Evolutionary conservation across 805 yeast genomes (phyloP), one percentile per base, ranked within the genome.

Genomic region (Saturnispora zaruensis): DNA sequence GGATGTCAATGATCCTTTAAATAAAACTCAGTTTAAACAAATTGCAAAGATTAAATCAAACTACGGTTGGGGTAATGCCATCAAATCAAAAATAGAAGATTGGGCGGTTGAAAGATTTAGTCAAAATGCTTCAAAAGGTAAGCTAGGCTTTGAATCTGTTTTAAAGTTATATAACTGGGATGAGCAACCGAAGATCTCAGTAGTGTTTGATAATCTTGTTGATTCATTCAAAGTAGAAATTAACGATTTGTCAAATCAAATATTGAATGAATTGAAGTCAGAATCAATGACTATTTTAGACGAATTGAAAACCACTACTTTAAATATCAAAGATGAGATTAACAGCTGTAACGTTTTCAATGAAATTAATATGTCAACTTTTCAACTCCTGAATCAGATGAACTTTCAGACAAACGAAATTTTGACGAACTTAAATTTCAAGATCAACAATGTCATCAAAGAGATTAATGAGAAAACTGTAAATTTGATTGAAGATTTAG

Each of bases 31-130:
- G 9, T 90, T 90, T 63, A 66, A 69, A 33, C 99, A 91, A 66
- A 79, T 77, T 54, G 99, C 99, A 0, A 88, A 85, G 55, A 87
- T 91, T 57, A 82, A 89, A 2, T 96, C 98, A 0, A 84, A 82
- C 65, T 87, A 88, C 7, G 71, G 84, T 3, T 75, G 88, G 67
- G 67, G 32, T 28, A 9, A 73, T 49, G 75, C 78, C 51, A 66
- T 93, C 5, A 84, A 95, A 64, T 85, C 81, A 61, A 82, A 85
- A 65, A 72, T 91, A 53, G 99, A 91, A 66, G 95, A 88, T 45
- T 91, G 96, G 96, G 79, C 90, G 0, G 84, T 87, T 5, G 87
- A 86, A 60, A 73, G 97, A 63, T 93, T 91, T 66, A 79, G 82
- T 42, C 93, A 87, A 63, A 91, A 91, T 65, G 96, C 98, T 14